A percentile compares a stretch with the other conserved stretches of the same genome.
These are phyloP conservation scores for Xylariales sp. DNA, from an alignment of 2,329 filamentous ascomycete genomes.

Conservation along the genomic window DNA sequence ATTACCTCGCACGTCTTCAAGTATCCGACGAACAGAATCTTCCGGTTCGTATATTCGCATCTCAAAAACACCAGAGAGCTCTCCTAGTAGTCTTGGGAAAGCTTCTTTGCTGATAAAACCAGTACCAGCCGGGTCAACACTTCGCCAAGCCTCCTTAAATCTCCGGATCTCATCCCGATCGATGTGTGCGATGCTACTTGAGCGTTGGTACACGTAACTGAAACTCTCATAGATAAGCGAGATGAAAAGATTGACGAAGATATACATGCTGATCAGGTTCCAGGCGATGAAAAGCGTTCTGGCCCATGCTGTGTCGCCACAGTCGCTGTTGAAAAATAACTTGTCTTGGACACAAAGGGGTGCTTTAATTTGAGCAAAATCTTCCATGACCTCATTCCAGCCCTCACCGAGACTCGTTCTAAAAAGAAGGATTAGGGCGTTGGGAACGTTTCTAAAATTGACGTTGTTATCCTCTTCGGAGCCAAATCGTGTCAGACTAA, in stretches of 20 bases:
- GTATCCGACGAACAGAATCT: constrained; percentile 84
- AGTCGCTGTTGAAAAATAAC: constrained; percentile 88
- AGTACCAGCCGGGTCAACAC: constrained; percentile 89
- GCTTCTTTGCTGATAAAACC: constrained; percentile 91
- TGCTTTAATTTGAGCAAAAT: constrained; percentile 82
- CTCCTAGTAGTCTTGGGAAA: constrained; percentile 88
- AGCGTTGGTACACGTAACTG: constrained; percentile 98
- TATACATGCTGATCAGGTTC: constrained; percentile 99
- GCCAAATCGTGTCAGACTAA: constrained; percentile 92
- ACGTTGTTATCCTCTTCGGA: constrained; percentile 77
- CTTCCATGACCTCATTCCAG: constrained; percentile 98
- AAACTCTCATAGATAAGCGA: constrained; percentile 99
- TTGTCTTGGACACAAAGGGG: constrained; percentile 81
- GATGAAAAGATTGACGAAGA: constrained; percentile 97
- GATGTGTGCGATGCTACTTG: constrained; percentile 89
- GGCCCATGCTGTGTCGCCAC: constrained; percentile 90
- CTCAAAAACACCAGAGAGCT: constrained; percentile 94
- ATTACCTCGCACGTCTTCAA: constrained; percentile 82
- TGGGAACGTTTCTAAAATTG: constrained; percentile 94
- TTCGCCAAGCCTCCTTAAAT: constrained; percentile 99
- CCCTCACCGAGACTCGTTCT: constrained; percentile 93
- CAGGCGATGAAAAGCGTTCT: constrained; percentile 90
- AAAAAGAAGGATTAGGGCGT: constrained; percentile 92
- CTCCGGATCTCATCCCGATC: constrained; percentile 93
- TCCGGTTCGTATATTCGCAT: constrained; percentile 96